Conservation (phyloP, 140 eudicot genomes). For the Flaveria floridana region DNA sequence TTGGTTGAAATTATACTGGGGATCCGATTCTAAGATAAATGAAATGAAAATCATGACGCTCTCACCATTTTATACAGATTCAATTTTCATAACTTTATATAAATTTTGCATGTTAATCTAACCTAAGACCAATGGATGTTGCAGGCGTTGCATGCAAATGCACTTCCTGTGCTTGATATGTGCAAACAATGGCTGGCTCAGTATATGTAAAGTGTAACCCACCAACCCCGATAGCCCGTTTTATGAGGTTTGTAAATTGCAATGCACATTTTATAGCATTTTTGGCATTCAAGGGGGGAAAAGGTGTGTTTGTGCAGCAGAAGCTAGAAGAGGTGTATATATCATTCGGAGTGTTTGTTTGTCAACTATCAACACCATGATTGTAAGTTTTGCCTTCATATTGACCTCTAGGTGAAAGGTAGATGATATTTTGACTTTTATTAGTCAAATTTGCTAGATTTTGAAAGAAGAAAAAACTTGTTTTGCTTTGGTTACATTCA, state of each 20-base stretch:
- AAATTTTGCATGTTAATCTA: background rate
- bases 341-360: constrained; percentile 24
- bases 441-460: constrained; percentile 21
- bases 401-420: constrained; percentile 13
- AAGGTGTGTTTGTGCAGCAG: constrained; percentile 22
- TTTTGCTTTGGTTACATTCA: constrained; percentile 10
- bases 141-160: constrained; percentile 96
- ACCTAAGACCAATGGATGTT: constrained; percentile 13
- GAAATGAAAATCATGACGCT: background rate
- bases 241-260: constrained; percentile 29
- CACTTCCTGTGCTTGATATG: constrained; percentile 95
- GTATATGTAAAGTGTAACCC: constrained; percentile 59
- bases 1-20: background rate
- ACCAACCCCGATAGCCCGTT: constrained; percentile 9
- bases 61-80: background rate
- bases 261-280: constrained; percentile 42
- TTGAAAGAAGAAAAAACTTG: background rate
- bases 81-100: background rate
- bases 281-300: constrained; percentile 31
- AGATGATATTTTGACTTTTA: constrained; percentile 23
- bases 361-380: constrained; percentile 13
- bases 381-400: constrained; percentile 24
- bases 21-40: background rate
- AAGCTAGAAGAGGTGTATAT: constrained; percentile 34
- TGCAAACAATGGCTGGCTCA: constrained; percentile 99